Evolutionary conservation across 164 flowering plant genomes (phyloP).

Genomic region (Aristolochia contorta): DNA sequence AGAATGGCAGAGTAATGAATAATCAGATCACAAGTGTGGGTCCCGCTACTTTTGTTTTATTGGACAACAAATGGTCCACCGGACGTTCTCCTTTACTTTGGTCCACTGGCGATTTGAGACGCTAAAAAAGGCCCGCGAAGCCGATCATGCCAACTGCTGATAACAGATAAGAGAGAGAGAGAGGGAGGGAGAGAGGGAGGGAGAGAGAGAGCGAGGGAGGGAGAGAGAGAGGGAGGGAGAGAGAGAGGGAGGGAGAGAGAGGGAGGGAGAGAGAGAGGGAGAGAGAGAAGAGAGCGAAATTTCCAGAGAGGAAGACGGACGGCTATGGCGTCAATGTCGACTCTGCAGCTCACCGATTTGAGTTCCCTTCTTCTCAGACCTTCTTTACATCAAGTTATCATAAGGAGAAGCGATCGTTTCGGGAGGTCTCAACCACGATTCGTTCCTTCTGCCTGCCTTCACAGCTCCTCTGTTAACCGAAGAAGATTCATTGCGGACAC

Average conservation of each 20-base stretch:
- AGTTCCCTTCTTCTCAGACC: slow-evolving; percentile 20
- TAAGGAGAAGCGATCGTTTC: not conserved
- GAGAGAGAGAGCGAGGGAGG: not conserved
- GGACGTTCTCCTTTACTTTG: not conserved
- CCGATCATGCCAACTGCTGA: not conserved
- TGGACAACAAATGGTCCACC: no score
- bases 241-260: slow-evolving; percentile 1
- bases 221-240: slow-evolving; percentile 2
- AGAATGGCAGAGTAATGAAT: no score
- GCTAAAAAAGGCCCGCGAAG: not conserved
- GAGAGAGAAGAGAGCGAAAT: not conserved
- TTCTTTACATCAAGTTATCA: slow-evolving; percentile 12
- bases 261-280: not conserved
- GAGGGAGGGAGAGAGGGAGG: not conserved
- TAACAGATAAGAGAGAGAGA: not conserved
- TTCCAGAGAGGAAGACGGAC: not conserved
- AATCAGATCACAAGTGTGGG: not conserved
- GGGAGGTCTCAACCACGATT: slow-evolving; percentile 10
- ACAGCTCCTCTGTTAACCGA: slow-evolving; percentile 14
- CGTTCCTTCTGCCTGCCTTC: slow-evolving; percentile 4
- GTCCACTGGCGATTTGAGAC: not conserved
- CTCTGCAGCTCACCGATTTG: slow-evolving; percentile 23
- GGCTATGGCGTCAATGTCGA: slow-evolving; percentile 24
- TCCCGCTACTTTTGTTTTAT: no score
- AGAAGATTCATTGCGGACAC: slow-evolving; percentile 36